Evolutionary conservation across 345 rosid species (phyloP).

Genomic region (Hirschfeldia incana): DNA sequence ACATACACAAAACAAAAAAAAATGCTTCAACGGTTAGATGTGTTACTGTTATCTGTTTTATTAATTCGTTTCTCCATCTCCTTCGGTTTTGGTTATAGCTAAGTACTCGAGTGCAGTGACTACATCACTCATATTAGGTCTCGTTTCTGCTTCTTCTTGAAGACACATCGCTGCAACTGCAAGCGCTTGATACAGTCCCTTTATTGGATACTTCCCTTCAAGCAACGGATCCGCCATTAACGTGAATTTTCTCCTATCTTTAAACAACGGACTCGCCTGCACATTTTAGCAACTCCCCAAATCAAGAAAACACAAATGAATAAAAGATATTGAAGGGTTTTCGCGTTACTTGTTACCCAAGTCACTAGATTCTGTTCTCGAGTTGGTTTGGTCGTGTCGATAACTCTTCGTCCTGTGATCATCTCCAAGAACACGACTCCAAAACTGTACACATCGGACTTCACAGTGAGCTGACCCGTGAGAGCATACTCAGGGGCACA

Average conservation of each 20-base stretch:
- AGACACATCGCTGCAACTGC: slow-evolving; percentile 87
- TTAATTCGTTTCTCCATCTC: slow-evolving; percentile 17
- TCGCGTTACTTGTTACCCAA: slow-evolving; percentile 52
- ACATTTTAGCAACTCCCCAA: slow-evolving; percentile 10
- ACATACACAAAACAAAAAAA: background rate
- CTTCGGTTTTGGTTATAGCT: slow-evolving; percentile 34
- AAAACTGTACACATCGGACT: slow-evolving; percentile 78
- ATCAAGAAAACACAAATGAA: background rate
- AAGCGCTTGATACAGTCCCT: slow-evolving; percentile 72
- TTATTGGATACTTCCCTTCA: slow-evolving; percentile 54
- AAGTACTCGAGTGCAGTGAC: slow-evolving; percentile 75
- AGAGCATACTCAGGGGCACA: slow-evolving; percentile 81
- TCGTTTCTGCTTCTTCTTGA: slow-evolving; percentile 62
- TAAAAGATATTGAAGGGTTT: background rate
- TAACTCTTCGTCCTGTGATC: slow-evolving; percentile 80
- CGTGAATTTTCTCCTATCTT: slow-evolving; percentile 63
- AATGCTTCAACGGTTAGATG: slow-evolving; percentile 11
- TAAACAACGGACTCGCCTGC: slow-evolving; percentile 78
- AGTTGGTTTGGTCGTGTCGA: slow-evolving; percentile 58
- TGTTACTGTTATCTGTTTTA: slow-evolving; percentile 6
- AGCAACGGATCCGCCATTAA: slow-evolving; percentile 75
- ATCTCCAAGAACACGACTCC: slow-evolving; percentile 81
- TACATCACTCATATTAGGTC: slow-evolving; percentile 80
- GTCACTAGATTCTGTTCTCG: slow-evolving; percentile 69
- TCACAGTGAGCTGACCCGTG: slow-evolving; percentile 37